Conservation (phyloP, 129 eudicot genomes). For the Escallonia herrerae region DNA sequence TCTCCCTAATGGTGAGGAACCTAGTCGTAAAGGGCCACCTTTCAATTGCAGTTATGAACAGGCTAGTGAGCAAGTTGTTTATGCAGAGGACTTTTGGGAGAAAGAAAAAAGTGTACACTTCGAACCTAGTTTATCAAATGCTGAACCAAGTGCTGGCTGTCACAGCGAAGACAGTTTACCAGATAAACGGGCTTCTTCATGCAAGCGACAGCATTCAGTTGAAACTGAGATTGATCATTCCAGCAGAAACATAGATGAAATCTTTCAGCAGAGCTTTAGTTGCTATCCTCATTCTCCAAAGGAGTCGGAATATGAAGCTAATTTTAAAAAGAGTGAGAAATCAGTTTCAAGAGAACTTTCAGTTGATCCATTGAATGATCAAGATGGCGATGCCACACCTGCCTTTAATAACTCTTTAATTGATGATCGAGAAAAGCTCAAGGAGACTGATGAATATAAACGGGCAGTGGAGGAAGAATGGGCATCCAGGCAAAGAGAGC, state of each 20-base stretch:
- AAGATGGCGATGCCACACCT: conserved; percentile 17
- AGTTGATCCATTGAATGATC: conserved; percentile 10
- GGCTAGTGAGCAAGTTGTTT: conserved; percentile 6
- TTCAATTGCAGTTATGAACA: neutral
- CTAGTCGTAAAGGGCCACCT: neutral
- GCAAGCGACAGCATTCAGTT: neutral
- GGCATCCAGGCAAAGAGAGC: conserved; percentile 56
- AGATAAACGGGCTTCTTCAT: conserved; percentile 7
- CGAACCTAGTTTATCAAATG: conserved; percentile 6
- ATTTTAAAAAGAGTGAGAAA: too few relatives aligned
- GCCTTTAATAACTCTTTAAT: conserved; percentile 26
- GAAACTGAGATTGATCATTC: neutral
- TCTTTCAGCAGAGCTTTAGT: neutral
- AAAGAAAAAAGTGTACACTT: conserved; percentile 5
- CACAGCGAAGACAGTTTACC: conserved; percentile 18
- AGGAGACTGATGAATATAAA: conserved; percentile 84
- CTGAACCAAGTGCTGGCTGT: conserved; percentile 6
- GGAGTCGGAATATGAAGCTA: too few relatives aligned
- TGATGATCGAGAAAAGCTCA: conserved; percentile 65
- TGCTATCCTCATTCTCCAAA: too few relatives aligned
- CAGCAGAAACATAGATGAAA: neutral
- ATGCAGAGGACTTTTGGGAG: neutral
- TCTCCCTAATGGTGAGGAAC: neutral
- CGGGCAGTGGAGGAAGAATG: conserved; percentile 70
- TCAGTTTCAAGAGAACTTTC: too few relatives aligned